These are phyloP conservation scores for Citrus mangshanensis DNA, from an alignment of 345 rosid genomes.

Conservation along the genomic window DNA sequence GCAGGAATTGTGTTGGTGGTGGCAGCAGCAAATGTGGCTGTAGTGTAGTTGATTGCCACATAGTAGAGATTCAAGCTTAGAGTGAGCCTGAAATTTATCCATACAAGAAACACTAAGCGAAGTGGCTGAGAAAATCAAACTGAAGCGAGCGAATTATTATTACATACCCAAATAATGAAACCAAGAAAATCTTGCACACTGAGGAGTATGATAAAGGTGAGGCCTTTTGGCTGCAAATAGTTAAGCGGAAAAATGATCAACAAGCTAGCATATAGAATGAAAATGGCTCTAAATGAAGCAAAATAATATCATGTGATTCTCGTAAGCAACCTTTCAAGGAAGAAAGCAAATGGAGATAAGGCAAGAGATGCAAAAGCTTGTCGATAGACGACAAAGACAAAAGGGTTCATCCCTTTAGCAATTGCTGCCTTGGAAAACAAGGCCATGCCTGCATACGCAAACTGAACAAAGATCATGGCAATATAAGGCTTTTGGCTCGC, in stretches of 20 bases:
- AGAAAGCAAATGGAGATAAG: conserved; percentile 67
- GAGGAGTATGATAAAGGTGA: conserved; percentile 40
- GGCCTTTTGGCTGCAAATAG: conserved; percentile 36
- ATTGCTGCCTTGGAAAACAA: conserved; percentile 74
- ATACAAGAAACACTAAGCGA: neutral
- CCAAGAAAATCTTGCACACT: conserved; percentile 47
- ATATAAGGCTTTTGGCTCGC: conserved; percentile 48
- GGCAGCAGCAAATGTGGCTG: conserved; percentile 91
- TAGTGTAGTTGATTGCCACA: conserved; percentile 60
- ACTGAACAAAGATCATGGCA: conserved; percentile 62
- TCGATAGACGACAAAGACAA: conserved; percentile 70
- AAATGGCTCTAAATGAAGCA: too few species aligned
- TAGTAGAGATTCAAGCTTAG: conserved; percentile 63
- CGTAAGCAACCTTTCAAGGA: conserved; percentile 62
- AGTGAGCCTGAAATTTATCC: conserved; percentile 48
- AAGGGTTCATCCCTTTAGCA: conserved; percentile 72
- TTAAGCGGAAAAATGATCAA: neutral
- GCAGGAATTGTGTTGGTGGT: conserved; percentile 75
- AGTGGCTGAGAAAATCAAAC: neutral
- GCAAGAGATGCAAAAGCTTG: conserved; percentile 71
- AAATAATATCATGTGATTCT: neutral
- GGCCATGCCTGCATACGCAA: conserved; percentile 76
- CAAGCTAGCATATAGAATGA: neutral
- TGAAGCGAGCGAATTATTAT: neutral
- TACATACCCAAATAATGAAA: conserved; percentile 51